phyloP scores from a whole-genome alignment of 1,284 basidiomycete genomes.

The Cutaneotrichosporon cyanovorans region DNA sequence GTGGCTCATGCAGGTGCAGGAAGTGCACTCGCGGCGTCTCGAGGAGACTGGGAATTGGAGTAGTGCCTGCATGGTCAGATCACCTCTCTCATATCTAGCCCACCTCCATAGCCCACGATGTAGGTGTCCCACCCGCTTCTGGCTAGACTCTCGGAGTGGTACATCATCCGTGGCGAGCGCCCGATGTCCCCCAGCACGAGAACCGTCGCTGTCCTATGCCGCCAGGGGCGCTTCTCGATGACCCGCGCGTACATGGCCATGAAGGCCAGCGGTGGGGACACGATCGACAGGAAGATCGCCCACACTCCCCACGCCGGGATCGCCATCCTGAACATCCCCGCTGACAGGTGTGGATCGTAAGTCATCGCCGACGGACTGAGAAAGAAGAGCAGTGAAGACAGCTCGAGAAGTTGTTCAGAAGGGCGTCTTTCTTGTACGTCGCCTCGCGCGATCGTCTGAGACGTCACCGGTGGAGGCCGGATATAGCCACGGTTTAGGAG shows the following conservation, averaged over 20 bases:
- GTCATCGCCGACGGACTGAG: too few relatives aligned
- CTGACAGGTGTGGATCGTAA: too few relatives aligned
- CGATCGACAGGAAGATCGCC: conserved; percentile 7
- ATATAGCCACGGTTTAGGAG: neutral
- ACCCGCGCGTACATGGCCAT: conserved; percentile 7
- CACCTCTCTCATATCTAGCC: conserved; percentile 17
- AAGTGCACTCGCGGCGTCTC: conserved; percentile 59
- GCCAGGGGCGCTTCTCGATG: conserved; percentile 15
- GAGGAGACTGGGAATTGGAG: conserved; percentile 61
- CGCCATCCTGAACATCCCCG: neutral
- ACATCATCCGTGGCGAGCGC: conserved; percentile 95
- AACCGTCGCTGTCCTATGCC: conserved; percentile 59
- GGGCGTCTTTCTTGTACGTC: neutral
- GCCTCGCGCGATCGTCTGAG: neutral
- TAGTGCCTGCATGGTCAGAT: conserved; percentile 54
- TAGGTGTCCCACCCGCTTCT: conserved; percentile 70
- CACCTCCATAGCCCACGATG: conserved; percentile 80
- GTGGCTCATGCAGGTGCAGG: conserved; percentile 61
- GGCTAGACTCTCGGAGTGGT: conserved; percentile 88
- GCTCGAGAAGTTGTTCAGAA: neutral
- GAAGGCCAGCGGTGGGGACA: conserved; percentile 5
- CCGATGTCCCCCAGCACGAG: conserved; percentile 95
- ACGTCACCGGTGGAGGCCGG: neutral
- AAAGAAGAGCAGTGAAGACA: too few relatives aligned
- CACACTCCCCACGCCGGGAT: conserved; percentile 4